phyloP scores from a whole-genome alignment of 257 asterid genomes.

The Fraxinus cuspidata region DNA sequence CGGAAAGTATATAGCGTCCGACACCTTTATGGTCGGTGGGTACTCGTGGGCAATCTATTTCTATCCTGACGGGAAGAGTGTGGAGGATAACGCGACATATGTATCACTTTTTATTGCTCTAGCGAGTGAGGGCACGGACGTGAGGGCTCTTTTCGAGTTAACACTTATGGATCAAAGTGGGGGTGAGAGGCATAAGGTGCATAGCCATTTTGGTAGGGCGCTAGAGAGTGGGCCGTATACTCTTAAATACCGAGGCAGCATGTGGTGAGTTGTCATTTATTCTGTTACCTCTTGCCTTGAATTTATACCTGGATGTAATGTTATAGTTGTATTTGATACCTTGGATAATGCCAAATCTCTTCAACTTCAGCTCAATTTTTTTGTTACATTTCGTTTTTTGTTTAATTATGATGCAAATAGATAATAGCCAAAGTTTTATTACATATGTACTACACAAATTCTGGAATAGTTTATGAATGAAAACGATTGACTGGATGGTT shows the following conservation, averaged over 20 bases:
- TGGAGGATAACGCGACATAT: slow-evolving; percentile 76
- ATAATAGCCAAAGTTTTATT: too few relatives aligned
- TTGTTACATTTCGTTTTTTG: too few relatives aligned
- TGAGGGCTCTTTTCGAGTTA: slow-evolving; percentile 88
- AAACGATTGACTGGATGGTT: too few relatives aligned
- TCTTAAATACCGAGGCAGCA: slow-evolving; percentile 89
- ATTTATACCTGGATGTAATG: too few relatives aligned
- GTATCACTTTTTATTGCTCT: slow-evolving; percentile 84
- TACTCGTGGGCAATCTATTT: slow-evolving; percentile 89
- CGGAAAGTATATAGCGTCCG: slow-evolving; percentile 83
- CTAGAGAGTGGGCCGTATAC: slow-evolving; percentile 94
- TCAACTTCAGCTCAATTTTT: neutral
- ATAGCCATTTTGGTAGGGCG: slow-evolving; percentile 91
- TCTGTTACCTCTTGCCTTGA: neutral
- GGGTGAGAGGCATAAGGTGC: slow-evolving; percentile 87
- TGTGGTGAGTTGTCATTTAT: slow-evolving; percentile 67
- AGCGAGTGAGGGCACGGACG: slow-evolving; percentile 86
- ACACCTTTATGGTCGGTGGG: slow-evolving; percentile 86
- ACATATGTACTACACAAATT: too few relatives aligned
- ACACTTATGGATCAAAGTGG: slow-evolving; percentile 92
- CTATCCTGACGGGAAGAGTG: slow-evolving; percentile 92
- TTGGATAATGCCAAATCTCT: neutral
- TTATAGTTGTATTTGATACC: too few relatives aligned
- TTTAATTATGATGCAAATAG: too few relatives aligned
- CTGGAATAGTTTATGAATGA: too few relatives aligned